These are phyloP conservation scores for Neurospora hispaniola DNA, from an alignment of 495 filamentous ascomycete genomes.

Conservation along the genomic window DNA sequence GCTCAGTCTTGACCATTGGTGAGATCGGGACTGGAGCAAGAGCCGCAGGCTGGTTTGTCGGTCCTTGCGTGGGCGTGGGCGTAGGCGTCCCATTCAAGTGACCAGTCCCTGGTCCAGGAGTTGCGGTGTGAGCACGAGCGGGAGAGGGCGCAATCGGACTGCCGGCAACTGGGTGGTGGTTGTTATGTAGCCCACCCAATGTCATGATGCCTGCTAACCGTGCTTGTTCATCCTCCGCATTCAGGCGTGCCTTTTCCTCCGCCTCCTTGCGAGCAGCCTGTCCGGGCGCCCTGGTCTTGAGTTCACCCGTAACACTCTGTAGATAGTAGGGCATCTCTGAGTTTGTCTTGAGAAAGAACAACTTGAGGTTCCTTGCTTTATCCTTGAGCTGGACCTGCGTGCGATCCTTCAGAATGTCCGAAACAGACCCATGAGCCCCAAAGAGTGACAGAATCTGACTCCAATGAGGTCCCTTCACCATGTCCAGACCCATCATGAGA, in stretches of 20 bases:
- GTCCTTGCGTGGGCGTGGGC: neutral
- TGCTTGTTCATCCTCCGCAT: constrained; percentile 59
- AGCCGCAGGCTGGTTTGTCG: neutral
- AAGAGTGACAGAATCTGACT: constrained; percentile 87
- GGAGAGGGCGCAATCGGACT: constrained; percentile 6
- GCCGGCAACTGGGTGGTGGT: constrained; percentile 11
- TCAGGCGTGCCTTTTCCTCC: constrained; percentile 55
- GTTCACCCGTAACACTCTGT: constrained; percentile 82
- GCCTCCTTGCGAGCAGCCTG: constrained; percentile 76
- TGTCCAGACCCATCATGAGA: constrained; percentile 82
- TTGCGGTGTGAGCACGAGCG: constrained; percentile 7
- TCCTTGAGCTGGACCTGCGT: constrained; percentile 95
- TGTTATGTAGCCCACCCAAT: constrained; percentile 31
- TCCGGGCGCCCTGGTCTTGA: constrained; percentile 81
- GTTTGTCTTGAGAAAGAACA: constrained; percentile 89
- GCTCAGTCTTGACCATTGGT: constrained; percentile 18
- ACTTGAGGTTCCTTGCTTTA: constrained; percentile 87
- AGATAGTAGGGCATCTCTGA: constrained; percentile 90
- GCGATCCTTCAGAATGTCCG: constrained; percentile 78
- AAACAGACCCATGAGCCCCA: constrained; percentile 70
- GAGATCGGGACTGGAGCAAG: constrained; percentile 9
- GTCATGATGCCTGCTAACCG: constrained; percentile 61
- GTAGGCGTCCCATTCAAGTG: neutral
- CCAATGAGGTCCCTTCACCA: constrained; percentile 91
- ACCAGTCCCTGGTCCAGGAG: constrained; percentile 1